These are phyloP conservation scores for Daphne laureola DNA, from an alignment of 441 rosid genomes.

Conservation along the genomic window DNA sequence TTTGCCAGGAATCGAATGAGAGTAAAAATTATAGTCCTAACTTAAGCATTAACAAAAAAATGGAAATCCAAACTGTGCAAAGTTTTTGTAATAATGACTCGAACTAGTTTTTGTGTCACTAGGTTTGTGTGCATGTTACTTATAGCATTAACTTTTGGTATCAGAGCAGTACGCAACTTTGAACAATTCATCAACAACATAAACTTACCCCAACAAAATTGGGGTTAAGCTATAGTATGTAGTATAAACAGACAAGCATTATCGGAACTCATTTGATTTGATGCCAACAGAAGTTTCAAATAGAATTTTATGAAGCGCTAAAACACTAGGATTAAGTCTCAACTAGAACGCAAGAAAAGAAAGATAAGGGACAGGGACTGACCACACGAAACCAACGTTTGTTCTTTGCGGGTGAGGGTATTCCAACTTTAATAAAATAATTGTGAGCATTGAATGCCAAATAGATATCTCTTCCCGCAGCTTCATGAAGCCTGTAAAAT, in stretches of 20 bases:
- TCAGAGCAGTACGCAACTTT: too few relatives aligned
- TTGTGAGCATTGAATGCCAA: constrained; percentile 75
- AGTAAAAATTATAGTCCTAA: not conserved
- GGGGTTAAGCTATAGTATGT: too few relatives aligned
- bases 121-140: too few relatives aligned
- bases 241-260: too few relatives aligned
- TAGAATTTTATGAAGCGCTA: too few relatives aligned
- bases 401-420: constrained; percentile 49
- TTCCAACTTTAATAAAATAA: constrained; percentile 48
- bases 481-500: constrained; percentile 63
- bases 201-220: too few relatives aligned
- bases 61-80: not conserved
- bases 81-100: too few relatives aligned
- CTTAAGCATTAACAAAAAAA: not conserved
- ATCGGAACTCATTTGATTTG: too few relatives aligned
- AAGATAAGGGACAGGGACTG: constrained; percentile 18
- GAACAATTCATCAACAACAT: too few relatives aligned
- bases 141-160: too few relatives aligned
- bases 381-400: constrained; percentile 85
- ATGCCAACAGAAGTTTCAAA: too few relatives aligned
- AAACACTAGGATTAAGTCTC: not conserved
- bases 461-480: constrained; percentile 49
- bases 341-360: not conserved
- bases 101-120: too few relatives aligned
- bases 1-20: not conserved